Evolutionary conservation across 805 yeast genomes (phyloP), one percentile per base, ranked within the genome.

Genomic region (Candida easanensis): DNA sequence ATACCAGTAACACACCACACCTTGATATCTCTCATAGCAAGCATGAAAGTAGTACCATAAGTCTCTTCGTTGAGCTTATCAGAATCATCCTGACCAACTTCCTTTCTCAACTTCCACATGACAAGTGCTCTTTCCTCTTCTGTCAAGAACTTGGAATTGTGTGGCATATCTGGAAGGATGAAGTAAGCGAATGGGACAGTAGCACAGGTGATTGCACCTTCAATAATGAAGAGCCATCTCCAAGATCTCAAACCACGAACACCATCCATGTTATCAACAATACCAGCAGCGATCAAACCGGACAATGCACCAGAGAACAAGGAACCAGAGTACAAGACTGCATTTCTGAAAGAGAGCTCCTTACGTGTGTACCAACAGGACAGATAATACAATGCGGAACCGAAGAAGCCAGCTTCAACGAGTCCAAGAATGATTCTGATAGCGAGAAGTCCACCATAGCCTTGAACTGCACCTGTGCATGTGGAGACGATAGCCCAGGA

Each of bases 181-280:
- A 66, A 63, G 55, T 72, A 73, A 65, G 33, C 75, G 70, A 36
- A 68, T 51, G 36, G 64, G 63, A 41, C 88, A 50, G 82, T 69
- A 1, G 56, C 37, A 14, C 74, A 71, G 10, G 84, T 78, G 43
- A 74, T 66, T 3, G 68, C 66, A 33, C 84, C 84, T 57, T 80
- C 84, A 47, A 80, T 76, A 33, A 81, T 74, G 54, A 79, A 81
- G 17, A 80, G 54, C 85, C 85, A 80, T 61, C 81, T 70, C 84
- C 84, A 80, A 10, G 85, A 84, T 13, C 70, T 67, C 15, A 79
- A 53, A 1, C 42, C 76, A 73, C 49, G 73, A 13, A 36, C 41
- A 33, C 50, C 50, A 35, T 54, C 68, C 68, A 77, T 64, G 50
- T 69, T 66, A 18, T 58, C 60, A 49, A 70, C 70, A 36, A 77